phyloP scores from a whole-genome alignment of 208 protist species.

The Naegleria fowleri region DNA sequence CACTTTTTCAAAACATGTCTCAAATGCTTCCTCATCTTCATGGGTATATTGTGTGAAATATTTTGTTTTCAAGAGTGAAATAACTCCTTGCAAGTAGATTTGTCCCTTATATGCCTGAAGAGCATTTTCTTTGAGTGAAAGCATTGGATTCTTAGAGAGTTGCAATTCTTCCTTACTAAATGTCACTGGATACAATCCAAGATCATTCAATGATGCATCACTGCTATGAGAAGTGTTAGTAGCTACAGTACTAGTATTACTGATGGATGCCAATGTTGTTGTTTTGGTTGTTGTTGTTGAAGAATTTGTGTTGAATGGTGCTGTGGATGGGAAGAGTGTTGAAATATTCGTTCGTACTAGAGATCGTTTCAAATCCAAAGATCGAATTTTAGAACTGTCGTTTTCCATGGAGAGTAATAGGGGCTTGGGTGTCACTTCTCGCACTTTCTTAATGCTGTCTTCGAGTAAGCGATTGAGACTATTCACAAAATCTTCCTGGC shows the following conservation, averaged over 20 bases:
- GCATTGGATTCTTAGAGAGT: neutral
- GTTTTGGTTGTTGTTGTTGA: neutral
- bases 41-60: neutral
- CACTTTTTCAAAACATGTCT: neutral
- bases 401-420: neutral
- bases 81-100: neutral
- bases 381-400: neutral
- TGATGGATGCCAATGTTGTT: no score
- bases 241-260: no score
- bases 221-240: no score
- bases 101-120: neutral
- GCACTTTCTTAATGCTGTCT: neutral
- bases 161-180: neutral
- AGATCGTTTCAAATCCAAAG: neutral
- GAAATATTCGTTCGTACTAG: no score
- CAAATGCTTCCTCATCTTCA: neutral
- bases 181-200: neutral
- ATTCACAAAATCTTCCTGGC: neutral
- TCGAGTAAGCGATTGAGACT: neutral
- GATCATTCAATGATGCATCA: neutral
- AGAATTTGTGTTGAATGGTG: neutral
- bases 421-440: neutral
- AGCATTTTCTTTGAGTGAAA: neutral
- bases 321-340: no score
- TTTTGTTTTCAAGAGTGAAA: neutral